phyloP scores from a whole-genome alignment of 2,329 filamentous ascomycete genomes.

The Alternaria sp. region DNA sequence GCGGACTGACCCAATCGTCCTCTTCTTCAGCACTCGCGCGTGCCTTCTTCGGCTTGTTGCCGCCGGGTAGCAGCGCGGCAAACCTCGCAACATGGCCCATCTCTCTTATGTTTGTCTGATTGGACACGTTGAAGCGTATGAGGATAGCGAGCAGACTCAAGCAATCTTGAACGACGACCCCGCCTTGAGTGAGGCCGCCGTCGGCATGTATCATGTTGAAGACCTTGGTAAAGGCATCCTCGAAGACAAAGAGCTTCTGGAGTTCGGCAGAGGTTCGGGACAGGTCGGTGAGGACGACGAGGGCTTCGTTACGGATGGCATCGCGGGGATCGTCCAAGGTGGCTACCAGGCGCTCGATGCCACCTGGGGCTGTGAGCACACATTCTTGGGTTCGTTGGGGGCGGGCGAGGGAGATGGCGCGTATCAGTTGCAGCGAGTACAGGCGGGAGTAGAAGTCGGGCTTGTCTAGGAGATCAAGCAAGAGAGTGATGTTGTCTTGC shows the following conservation, averaged over 20 bases:
- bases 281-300: slow-evolving; percentile 85
- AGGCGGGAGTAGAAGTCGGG: slow-evolving; percentile 89
- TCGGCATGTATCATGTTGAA: slow-evolving; percentile 84
- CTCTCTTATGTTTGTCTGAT: slow-evolving; percentile 92
- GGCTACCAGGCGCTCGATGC: slow-evolving; percentile 83
- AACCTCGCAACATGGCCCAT: slow-evolving; percentile 80
- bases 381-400: slow-evolving; percentile 95
- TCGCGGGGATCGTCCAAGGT: slow-evolving; percentile 86
- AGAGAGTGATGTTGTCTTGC: slow-evolving; percentile 92
- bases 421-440: slow-evolving; percentile 88
- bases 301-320: slow-evolving; percentile 80
- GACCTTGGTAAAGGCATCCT: slow-evolving; percentile 87
- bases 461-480: slow-evolving; percentile 87
- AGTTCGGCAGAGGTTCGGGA: slow-evolving; percentile 87
- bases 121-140: slow-evolving; percentile 83
- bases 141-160: slow-evolving; percentile 90
- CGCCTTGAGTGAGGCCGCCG: slow-evolving; percentile 81
- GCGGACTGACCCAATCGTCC: slow-evolving; percentile 75
- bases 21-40: slow-evolving; percentile 63
- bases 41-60: slow-evolving; percentile 61
- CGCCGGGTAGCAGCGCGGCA: slow-evolving; percentile 69
- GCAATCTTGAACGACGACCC: slow-evolving; percentile 89
- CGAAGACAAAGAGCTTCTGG: slow-evolving; percentile 94
- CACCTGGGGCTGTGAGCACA: slow-evolving; percentile 85
- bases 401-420: slow-evolving; percentile 81